Base-by-base conservation (phyloP, 2,329 filamentous ascomycete species). In the Penicillium sp. region DNA sequence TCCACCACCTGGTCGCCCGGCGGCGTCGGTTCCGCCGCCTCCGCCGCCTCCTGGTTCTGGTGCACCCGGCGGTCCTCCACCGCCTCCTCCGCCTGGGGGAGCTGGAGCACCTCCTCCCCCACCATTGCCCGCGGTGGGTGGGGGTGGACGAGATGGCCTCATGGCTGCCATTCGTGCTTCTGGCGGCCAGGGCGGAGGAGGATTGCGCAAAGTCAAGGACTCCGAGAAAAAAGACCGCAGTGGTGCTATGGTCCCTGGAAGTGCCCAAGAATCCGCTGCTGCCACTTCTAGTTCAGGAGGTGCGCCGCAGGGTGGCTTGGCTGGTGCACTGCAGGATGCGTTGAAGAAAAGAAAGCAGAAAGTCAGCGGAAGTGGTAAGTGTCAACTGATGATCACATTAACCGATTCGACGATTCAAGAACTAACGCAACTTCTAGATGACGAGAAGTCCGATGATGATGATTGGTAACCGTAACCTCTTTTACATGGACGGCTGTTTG, bases 361-460 rank as follows among this genome's bases (percentile, higher is more conserved):
- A 80, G 93, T 96, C 70, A 90, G 89, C 75, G 87, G 89, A 71
- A 95, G 90, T 80, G 93, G 93, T 96, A 84, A 85, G 89, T 87
- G 18, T 21, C 18, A 21, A 21, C 3, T 21, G 36, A 21, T 13
- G 42, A 47, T 47, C 9, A 46, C 49, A 51, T 29, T 6, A 33
- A 33, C 28, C 21, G 21, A 28, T 39, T 1, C 5, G 7, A 18
- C 16, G 23, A 28, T 42, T 47, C 23, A 47, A 29, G 31, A 56
- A 51, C 64, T 71, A 68, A 69, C 64, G 48, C n/a, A 12, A 26
- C n/a, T 45, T 49, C 42, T 51, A 77, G 74, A 77, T 66, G 74
- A 77, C 48, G 74, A 77, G 53, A 75, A 74, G 53, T 74, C 75
- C 26, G 71, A 75, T 31, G 74, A 76, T 53, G 73, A 77, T 43